Base-by-base conservation (phyloP, 1,284 basidiomycete genomes). In the Thelephora terrestris region DNA sequence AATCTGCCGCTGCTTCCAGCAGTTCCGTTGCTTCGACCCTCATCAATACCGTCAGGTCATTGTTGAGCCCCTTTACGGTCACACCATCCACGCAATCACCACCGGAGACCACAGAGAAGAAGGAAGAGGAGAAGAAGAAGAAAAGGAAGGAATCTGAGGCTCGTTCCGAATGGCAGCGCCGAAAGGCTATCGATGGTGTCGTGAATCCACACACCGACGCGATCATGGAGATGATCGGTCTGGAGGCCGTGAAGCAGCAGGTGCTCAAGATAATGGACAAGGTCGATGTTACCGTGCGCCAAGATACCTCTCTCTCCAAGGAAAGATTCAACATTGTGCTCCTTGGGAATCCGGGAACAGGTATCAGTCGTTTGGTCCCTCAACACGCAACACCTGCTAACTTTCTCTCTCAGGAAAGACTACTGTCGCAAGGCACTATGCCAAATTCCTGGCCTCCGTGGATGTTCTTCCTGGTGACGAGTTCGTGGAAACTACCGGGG, bases 401-500 rank as follows among this genome's bases (percentile, higher is more conserved):
- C 3, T 18, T 2, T 5, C 10, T 23, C 12, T 50, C 24, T 0
- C 39, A 83, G 81, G 81, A 0, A 84, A 84, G 65, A 84, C 81
- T 0, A 84, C 81, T 0, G 70, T 85, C 12, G 81, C 81, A 4
- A 64, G 81, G 18, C 68, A 73, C 17, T 85, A 82, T 52, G 78
- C 75, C 1, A 71, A 75, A 48, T 79, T 83, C 55, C 63, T 85
- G 4, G 63, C 75, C 5, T 79, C 76, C 0, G 61, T 79, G 9
- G 55, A 70, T 14, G 70, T 76, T 1, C 62, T 81, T n/a, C 75
- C 79, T 0, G 77, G 77, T 0, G 62, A 61, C 23, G 61, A 59
- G 10, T 84, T 82, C 53, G 47, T 74, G 16, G 82, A 84, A 54
- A 81, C 76, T 0, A 80, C 79, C 0, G 81, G 82, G 0, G 70